A percentile compares a stretch with the other conserved stretches of the same genome.
phyloP scores from a whole-genome alignment of 441 rosid genomes.

The Cnidoscolus chayamansa region DNA sequence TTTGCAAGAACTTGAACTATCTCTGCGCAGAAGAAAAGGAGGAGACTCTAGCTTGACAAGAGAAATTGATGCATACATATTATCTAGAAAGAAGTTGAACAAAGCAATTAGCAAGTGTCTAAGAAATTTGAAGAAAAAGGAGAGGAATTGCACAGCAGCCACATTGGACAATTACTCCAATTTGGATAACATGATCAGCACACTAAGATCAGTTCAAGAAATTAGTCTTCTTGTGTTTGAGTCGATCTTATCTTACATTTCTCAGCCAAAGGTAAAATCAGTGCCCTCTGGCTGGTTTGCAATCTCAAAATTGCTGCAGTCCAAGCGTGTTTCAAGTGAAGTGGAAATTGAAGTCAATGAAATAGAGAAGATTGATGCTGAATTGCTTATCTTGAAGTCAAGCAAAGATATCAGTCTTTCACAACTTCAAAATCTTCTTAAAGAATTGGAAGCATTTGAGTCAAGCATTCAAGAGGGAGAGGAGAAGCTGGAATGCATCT shows the following conservation, averaged over 20 bases:
- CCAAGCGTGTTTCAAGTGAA: conserved; percentile 15
- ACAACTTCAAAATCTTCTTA: conserved; percentile 3
- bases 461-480: conserved; percentile 22
- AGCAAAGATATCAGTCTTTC: conserved; percentile 8
- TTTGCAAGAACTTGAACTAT: conserved; percentile 8
- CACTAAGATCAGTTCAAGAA: conserved; percentile 25
- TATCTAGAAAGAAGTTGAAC: conserved; percentile 12
- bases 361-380: conserved; percentile 13
- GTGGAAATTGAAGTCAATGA: background rate
- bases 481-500: conserved; percentile 25
- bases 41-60: background rate
- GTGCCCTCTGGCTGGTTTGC: conserved; percentile 29
- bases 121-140: conserved; percentile 4
- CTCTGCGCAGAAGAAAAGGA: background rate
- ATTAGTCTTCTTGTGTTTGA: conserved; percentile 25
- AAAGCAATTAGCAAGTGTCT: background rate
- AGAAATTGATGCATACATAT: conserved; percentile 2
- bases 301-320: conserved; percentile 34
- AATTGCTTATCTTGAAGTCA: conserved; percentile 19
- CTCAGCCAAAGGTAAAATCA: conserved; percentile 19
- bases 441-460: conserved; percentile 25
- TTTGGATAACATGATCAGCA: background rate
- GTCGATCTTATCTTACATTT: conserved; percentile 33
- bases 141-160: background rate
- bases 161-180: background rate